Conservation (phyloP, 129 eudicot genomes). For the Arctium minus region DNA sequence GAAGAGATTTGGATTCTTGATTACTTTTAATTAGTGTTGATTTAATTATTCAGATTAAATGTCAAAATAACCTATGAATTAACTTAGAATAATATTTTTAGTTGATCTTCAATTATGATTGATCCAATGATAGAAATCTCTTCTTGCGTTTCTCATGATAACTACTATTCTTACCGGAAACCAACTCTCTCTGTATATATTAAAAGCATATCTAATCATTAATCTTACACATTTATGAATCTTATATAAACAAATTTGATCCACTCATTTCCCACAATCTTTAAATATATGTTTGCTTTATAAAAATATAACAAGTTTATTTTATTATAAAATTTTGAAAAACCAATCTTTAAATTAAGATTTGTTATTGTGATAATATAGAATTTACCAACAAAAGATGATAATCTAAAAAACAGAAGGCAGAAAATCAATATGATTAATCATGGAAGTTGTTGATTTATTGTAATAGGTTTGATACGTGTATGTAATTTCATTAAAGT, state of each 20-base stretch:
- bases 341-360: background rate
- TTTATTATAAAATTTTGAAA: background rate
- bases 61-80: too few species aligned
- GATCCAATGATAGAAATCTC: too few species aligned
- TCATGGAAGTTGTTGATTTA: background rate
- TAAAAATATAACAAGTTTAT: background rate
- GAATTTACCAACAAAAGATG: background rate
- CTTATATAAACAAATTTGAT: background rate
- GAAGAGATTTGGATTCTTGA: too few species aligned
- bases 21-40: too few species aligned
- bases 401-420: background rate
- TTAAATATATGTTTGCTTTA: background rate
- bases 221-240: background rate
- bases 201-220: background rate
- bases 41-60: too few species aligned
- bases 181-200: background rate
- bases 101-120: too few species aligned
- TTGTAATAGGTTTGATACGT: background rate
- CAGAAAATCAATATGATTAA: background rate
- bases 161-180: too few species aligned
- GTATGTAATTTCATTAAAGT: background rate
- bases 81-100: too few species aligned
- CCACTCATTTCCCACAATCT: background rate
- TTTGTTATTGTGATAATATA: background rate
- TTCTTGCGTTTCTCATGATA: too few species aligned